Conservation (phyloP, 2,329 filamentous ascomycete genomes). For the Penicillium sp. region DNA sequence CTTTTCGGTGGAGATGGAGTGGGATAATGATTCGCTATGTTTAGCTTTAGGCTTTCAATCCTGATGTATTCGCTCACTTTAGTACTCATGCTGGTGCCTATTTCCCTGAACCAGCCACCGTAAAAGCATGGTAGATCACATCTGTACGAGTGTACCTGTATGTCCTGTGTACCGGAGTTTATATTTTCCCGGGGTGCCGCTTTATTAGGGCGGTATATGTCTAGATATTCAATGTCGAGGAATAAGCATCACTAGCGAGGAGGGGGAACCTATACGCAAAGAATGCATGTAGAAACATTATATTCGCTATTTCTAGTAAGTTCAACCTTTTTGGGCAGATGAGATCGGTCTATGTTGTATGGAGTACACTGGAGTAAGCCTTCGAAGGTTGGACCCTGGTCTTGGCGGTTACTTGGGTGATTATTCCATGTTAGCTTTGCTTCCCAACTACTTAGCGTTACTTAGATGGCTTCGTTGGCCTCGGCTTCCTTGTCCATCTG, state of each 20-base stretch:
- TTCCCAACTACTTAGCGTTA: no score
- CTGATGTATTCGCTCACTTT: neutral
- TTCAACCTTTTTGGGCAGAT: neutral
- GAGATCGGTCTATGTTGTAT: no score
- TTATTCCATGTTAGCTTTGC: no score
- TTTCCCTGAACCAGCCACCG: conserved; percentile 16
- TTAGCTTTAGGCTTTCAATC: conserved; percentile 1
- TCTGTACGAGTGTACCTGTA: neutral
- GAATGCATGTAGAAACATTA: no score
- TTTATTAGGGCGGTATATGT: neutral
- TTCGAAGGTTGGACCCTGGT: neutral
- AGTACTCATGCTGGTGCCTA: conserved; percentile 7
- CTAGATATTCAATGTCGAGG: no score
- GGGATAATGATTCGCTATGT: conserved; percentile 1
- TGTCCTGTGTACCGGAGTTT: neutral
- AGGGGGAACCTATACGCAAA: no score
- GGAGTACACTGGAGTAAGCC: no score
- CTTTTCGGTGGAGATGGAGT: neutral
- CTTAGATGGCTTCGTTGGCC: no score
- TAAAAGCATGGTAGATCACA: neutral
- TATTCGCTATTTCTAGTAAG: no score
- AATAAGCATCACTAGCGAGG: neutral
- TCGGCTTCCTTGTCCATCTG: no score
- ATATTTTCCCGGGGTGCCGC: neutral
- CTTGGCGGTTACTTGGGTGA: neutral